Evolutionary conservation across 1,284 basidiomycete genomes (phyloP), one percentile per base, ranked within the genome.

Genomic region (Marasmius sp.): DNA sequence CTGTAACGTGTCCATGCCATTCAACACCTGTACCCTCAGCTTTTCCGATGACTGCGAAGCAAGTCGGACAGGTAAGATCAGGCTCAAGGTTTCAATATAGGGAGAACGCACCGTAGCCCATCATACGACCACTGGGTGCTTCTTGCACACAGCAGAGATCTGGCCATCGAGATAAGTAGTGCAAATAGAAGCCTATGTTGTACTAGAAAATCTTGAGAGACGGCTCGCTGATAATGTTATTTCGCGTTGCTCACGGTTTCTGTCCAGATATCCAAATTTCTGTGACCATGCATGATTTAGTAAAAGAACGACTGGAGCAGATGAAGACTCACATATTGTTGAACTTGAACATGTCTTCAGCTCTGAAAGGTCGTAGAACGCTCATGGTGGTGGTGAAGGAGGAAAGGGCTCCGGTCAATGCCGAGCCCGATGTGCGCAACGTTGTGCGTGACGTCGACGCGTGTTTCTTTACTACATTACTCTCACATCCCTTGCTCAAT

Each of bases 251-350:
- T 69, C 68, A 92, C 92, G 18, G 95, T 97, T 78, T 97, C 95
- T 52, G 94, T 97, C 92, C 93, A 97, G 59, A 95, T 81, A 74
- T 97, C 94, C 70, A 96, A 78, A 73, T 97, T 97, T 63, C 95
- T 95, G 27, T 12, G 18, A 49, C 18, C n/a, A 38, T 16, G 11
- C 14, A 11, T 54, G 12, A 38, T 12, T 16, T 8, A 37, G 18
- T 33, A 37, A 18, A 16, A 12, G 9, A 18, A 6, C 5, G 6
- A 38, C 14, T 12, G 9, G n/a, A 37, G 11, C 4, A 38, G 38
- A 36, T 38, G 18, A 16, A 58, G 7, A 74, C 82, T 67, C 67
- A 91, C 92, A 93, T 83, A 71, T 94, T 93, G 74, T 97, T 97
- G 79, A 95, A 96, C 67, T 84, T 89, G 83, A 97, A 95, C 75